These are phyloP conservation scores for Phytopythium mirpurense DNA, from an alignment of 352 stramenopile genomes.

Conservation along the genomic window DNA sequence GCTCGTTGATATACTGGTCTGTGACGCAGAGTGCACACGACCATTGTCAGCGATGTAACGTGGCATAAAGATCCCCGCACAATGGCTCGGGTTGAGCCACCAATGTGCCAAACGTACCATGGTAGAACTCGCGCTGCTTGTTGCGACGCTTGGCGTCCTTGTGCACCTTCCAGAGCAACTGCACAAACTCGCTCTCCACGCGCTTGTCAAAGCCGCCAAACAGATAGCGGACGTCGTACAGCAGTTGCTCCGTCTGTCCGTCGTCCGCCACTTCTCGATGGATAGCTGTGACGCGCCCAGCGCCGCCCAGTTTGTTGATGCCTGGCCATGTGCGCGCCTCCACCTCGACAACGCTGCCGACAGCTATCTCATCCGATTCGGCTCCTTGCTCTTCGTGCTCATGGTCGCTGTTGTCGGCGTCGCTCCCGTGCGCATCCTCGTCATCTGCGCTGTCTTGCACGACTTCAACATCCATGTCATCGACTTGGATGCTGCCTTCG, in stretches of 20 bases:
- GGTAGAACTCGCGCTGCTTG: slow-evolving; percentile 54
- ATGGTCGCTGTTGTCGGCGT: neutral
- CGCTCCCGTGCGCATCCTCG: neutral
- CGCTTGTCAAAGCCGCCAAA: slow-evolving; percentile 71
- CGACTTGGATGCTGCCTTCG: neutral
- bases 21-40: neutral
- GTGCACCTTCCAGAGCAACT: slow-evolving; percentile 41
- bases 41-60: neutral
- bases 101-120: slow-evolving; percentile 24
- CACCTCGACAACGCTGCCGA: slow-evolving; percentile 51
- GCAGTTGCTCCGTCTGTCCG: slow-evolving; percentile 24
- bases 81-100: neutral
- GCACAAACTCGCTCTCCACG: slow-evolving; percentile 63
- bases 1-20: neutral
- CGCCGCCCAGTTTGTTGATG: slow-evolving; percentile 82
- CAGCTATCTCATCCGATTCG: slow-evolving; percentile 2
- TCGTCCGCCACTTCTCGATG: slow-evolving; percentile 21
- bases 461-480: neutral
- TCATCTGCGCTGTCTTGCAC: slow-evolving; percentile 8
- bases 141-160: slow-evolving; percentile 28
- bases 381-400: neutral
- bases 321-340: slow-evolving; percentile 78
- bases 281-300: slow-evolving; percentile 47
- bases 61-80: neutral
- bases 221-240: slow-evolving; percentile 84